phyloP scores from a whole-genome alignment of 345 rosid genomes.

The Moricandia moricandioides region DNA sequence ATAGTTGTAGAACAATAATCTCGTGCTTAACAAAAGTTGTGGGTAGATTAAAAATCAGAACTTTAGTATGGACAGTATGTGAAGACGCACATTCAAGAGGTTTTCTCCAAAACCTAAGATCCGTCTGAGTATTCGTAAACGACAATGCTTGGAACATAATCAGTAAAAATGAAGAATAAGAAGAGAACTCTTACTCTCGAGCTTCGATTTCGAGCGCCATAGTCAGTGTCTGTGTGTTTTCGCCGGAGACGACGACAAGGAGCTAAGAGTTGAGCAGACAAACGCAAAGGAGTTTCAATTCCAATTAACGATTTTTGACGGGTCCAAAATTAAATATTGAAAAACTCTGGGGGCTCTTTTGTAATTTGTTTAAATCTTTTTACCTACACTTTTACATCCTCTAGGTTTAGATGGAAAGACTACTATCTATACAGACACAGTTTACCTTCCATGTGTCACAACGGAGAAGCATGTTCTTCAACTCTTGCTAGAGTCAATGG shows the following conservation, averaged over 20 bases:
- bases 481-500: background rate
- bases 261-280: background rate
- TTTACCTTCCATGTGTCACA: too few species aligned
- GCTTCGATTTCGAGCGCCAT: conserved; percentile 95
- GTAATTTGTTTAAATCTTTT: too few species aligned
- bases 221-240: conserved; percentile 17
- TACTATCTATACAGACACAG: too few species aligned
- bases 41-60: background rate
- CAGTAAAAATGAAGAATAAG: background rate
- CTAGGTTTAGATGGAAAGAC: too few species aligned
- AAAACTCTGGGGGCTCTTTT: background rate
- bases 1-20: too few species aligned
- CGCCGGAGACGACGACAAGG: conserved; percentile 21
- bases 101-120: conserved; percentile 17
- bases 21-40: too few species aligned
- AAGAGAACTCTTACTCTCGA: conserved; percentile 64
- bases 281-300: background rate
- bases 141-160: background rate
- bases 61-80: background rate
- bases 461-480: too few species aligned
- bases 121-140: conserved; percentile 3
- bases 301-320: background rate
- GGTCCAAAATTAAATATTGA: background rate
- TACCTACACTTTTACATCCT: too few species aligned
- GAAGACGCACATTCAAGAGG: background rate